Conservation (phyloP, 768 basidiomycete genomes). For the Asterophora parasitica region DNA sequence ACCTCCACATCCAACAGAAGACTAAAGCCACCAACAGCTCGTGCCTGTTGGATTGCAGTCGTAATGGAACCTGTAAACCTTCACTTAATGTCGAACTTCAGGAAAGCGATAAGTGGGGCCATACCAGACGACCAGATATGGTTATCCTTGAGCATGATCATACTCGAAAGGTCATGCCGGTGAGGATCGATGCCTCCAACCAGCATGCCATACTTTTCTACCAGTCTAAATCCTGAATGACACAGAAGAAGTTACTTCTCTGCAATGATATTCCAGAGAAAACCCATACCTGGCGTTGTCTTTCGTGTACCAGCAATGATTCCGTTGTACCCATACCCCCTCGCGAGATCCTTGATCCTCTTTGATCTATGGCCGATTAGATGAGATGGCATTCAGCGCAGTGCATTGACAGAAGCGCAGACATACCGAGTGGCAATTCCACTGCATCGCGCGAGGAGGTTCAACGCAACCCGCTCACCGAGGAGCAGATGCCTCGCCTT, state of each 20-base stretch:
- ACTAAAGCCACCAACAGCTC: constrained; percentile 87
- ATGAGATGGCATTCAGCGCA: constrained; percentile 5
- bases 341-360: constrained; percentile 72
- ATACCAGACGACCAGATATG: constrained; percentile 96
- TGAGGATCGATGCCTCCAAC: constrained; percentile 96
- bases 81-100: neutral
- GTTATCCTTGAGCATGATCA: constrained; percentile 99
- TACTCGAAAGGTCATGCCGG: constrained; percentile 93
- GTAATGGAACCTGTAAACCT: constrained; percentile 77
- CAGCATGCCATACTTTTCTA: constrained; percentile 98
- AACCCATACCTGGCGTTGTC: constrained; percentile 76
- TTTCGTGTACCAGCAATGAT: constrained; percentile 94
- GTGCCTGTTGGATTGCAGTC: constrained; percentile 78
- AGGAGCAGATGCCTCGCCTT: constrained; percentile 84
- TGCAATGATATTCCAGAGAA: neutral
- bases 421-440: constrained; percentile 93
- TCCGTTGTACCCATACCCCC: constrained; percentile 75
- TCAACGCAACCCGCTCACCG: constrained; percentile 90
- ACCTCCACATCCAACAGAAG: constrained; percentile 94
- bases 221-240: constrained; percentile 76
- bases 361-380: constrained; percentile 57
- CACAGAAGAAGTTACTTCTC: neutral
- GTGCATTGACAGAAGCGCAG: neutral
- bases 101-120: constrained; percentile 27
- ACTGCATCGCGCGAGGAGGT: constrained; percentile 90